Conservation (phyloP, 441 rosid species). For the Oxalis stricta region DNA sequence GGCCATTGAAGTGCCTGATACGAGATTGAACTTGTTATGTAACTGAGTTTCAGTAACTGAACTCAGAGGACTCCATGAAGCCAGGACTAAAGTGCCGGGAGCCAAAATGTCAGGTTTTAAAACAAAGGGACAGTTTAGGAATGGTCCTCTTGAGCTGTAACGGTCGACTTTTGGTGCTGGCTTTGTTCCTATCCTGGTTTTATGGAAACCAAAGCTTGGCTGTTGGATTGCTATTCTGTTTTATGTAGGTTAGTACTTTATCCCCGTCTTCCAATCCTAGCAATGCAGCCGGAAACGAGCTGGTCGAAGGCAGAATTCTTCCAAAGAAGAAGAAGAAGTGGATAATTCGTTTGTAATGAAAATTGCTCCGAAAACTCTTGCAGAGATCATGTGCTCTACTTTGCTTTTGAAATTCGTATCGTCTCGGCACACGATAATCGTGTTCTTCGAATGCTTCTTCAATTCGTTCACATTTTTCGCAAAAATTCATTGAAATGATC, state of each 20-base stretch:
- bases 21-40: conserved; percentile 19
- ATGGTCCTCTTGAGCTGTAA: conserved; percentile 41
- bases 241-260: conserved; percentile 15
- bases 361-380: conserved; percentile 23
- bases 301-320: conserved; percentile 19
- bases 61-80: conserved; percentile 26
- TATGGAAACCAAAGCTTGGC: conserved; percentile 19
- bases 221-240: conserved; percentile 8
- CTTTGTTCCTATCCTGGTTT: conserved; percentile 13
- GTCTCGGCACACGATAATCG: conserved; percentile 21
- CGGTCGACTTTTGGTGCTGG: conserved; percentile 23
- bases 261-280: conserved; percentile 11
- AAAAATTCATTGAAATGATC: conserved; percentile 14
- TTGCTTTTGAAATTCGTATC: conserved; percentile 5
- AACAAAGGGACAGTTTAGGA: conserved; percentile 19
- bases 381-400: conserved; percentile 17
- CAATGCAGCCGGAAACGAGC: conserved; percentile 30
- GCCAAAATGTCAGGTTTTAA: conserved; percentile 34
- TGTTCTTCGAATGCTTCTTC: conserved; percentile 12
- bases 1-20: conserved; percentile 22
- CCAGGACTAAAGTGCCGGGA: conserved; percentile 27
- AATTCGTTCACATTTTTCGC: conserved; percentile 14
- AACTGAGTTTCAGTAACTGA: conserved; percentile 7
- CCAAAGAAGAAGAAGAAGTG: conserved; percentile 4
- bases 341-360: conserved; percentile 17